These are phyloP conservation scores for Alternaria sp. DNA, from an alignment of 2,329 filamentous ascomycete species.

Conservation along the genomic window DNA sequence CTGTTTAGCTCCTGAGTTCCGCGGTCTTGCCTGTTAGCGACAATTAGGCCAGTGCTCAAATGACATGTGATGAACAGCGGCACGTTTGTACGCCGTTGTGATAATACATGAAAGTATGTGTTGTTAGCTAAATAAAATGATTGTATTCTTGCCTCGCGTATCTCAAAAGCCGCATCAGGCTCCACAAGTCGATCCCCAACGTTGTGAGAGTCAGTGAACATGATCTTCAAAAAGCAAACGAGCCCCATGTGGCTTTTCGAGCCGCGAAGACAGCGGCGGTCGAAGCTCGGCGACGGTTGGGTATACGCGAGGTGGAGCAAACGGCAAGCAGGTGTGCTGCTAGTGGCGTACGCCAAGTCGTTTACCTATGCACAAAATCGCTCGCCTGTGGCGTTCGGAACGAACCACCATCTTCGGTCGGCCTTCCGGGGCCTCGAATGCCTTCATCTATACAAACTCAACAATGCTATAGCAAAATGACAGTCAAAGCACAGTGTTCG, in stretches of 20 bases:
- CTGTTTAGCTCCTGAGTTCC: not conserved
- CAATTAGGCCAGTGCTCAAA: not conserved
- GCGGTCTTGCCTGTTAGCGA: constrained; percentile 1
- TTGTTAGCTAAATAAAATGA: not conserved
- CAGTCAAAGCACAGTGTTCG: not conserved
- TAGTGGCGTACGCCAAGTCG: constrained; percentile 10
- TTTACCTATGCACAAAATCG: constrained; percentile 1
- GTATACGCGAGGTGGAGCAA: not conserved
- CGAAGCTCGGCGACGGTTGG: constrained; percentile 3
- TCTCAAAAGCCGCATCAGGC: not conserved
- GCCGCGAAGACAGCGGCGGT: constrained; percentile 1
- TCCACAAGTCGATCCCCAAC: constrained; percentile 12
- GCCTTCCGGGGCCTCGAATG: not conserved
- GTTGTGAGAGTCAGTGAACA: constrained; percentile 9
- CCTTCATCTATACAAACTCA: not conserved
- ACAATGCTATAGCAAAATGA: not conserved
- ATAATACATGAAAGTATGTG: not conserved
- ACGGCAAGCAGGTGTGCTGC: not conserved
- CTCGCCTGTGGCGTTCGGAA: constrained; percentile 4
- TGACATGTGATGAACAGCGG: constrained; percentile 3
- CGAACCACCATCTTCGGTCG: constrained; percentile 7
- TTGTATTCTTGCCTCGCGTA: constrained; percentile 5
- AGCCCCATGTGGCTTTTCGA: not conserved
- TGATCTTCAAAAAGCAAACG: constrained; percentile 14
- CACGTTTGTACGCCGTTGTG: not conserved